Evolutionary conservation across 2,329 filamentous ascomycete genomes (phyloP).

Genomic region (Clonostachys chloroleuca): DNA sequence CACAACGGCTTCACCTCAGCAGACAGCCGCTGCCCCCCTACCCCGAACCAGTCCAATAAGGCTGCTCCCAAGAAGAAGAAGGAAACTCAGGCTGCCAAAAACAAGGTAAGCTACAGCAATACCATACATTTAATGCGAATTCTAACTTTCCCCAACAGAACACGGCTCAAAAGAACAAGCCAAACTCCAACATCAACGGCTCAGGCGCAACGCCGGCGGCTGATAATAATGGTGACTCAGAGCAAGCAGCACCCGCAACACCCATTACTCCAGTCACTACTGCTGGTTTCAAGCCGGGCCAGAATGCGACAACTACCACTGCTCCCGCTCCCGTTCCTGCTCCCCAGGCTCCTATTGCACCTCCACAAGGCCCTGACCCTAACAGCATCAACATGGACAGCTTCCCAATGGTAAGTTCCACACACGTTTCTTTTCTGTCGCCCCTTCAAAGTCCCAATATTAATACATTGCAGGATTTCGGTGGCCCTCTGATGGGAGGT

Average conservation of each 20-base stretch:
- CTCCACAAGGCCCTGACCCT: conserved; percentile 41
- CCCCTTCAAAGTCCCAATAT: conserved; percentile 4
- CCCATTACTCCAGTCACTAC: conserved; percentile 58
- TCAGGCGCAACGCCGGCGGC: conserved; percentile 48
- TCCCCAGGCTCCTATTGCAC: conserved; percentile 16
- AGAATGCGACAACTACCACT: conserved; percentile 24
- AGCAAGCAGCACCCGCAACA: conserved; percentile 57
- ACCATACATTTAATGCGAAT: conserved; percentile 5
- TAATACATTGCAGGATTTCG: conserved; percentile 5
- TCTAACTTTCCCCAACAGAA: conserved; percentile 20
- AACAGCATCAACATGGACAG: conserved; percentile 42
- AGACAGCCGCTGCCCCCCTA: conserved; percentile 68
- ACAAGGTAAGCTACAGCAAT: conserved; percentile 51
- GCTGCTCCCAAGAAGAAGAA: conserved; percentile 71
- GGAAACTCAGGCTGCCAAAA: conserved; percentile 58
- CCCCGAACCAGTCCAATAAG: conserved; percentile 70
- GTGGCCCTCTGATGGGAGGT: conserved; percentile 18
- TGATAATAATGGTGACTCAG: conserved; percentile 50
- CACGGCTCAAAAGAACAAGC: conserved; percentile 58
- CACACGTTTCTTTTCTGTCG: no score
- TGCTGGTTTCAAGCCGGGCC: conserved; percentile 42
- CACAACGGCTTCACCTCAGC: conserved; percentile 57
- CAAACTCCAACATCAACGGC: conserved; percentile 43
- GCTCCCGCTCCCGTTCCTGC: conserved; percentile 28
- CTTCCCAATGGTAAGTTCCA: conserved; percentile 35